These are phyloP conservation scores for Clarkia xantiana DNA, from an alignment of 345 rosid genomes.

Conservation along the genomic window DNA sequence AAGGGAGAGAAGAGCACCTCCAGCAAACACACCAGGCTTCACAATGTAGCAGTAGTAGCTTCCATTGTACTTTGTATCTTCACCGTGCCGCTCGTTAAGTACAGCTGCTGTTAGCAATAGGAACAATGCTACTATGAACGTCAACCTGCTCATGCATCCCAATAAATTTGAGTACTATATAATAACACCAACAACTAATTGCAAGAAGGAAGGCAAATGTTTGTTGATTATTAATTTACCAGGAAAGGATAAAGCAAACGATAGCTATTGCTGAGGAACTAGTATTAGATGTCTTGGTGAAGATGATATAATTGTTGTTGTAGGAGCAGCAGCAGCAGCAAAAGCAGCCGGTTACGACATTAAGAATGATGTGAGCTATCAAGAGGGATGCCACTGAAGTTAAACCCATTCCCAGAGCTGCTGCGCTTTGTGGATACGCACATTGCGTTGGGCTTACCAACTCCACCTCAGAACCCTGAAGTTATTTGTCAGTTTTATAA, in stretches of 20 bases:
- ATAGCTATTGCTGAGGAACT: too few species aligned
- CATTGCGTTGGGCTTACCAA: constrained; percentile 2
- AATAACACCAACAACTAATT: too few species aligned
- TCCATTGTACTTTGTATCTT: constrained; percentile 21
- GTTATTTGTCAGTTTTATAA: too few species aligned
- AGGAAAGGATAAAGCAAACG: too few species aligned
- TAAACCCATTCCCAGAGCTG: neutral
- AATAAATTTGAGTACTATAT: neutral
- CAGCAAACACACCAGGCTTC: constrained; percentile 64
- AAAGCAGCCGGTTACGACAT: neutral
- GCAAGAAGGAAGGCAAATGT: neutral
- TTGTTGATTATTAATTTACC: too few species aligned
- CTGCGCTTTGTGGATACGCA: neutral
- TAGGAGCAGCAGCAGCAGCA: neutral
- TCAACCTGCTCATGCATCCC: constrained; percentile 32
- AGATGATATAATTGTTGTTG: too few species aligned
- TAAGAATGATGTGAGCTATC: constrained; percentile 1
- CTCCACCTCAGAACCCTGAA: constrained; percentile 2
- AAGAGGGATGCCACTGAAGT: neutral
- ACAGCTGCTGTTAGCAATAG: constrained; percentile 56
- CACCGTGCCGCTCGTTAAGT: constrained; percentile 41
- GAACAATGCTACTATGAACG: constrained; percentile 52
- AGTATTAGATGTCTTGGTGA: too few species aligned
- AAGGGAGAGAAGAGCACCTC: constrained; percentile 39
- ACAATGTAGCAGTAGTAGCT: constrained; percentile 48